Conservation (phyloP, 768 basidiomycete genomes). For the Suillus brevipes region DNA sequence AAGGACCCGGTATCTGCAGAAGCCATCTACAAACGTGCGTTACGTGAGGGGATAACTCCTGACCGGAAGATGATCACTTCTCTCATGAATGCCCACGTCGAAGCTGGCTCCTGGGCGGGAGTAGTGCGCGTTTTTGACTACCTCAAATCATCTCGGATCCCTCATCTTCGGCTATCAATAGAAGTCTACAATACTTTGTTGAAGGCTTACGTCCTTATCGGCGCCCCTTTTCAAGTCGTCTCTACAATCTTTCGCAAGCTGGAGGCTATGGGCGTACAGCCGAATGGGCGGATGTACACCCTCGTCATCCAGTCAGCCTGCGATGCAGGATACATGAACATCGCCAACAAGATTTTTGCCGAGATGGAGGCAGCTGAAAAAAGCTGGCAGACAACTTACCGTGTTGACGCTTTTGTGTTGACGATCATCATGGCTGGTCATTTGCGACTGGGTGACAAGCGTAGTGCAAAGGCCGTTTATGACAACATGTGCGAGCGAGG, state of each 20-base stretch:
- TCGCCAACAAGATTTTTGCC: slow-evolving; percentile 64
- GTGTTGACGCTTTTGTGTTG: slow-evolving; percentile 58
- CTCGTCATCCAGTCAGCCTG: slow-evolving; percentile 81
- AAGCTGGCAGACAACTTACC: slow-evolving; percentile 38
- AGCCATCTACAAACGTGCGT: slow-evolving; percentile 61
- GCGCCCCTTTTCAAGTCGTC: slow-evolving; percentile 71
- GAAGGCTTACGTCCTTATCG: slow-evolving; percentile 81
- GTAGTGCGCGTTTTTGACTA: slow-evolving; percentile 72
- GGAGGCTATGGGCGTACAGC: slow-evolving; percentile 47
- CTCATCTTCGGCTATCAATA: slow-evolving; percentile 47
- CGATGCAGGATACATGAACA: slow-evolving; percentile 62
- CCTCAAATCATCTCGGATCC: slow-evolving; percentile 39
- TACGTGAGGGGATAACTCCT: slow-evolving; percentile 60
- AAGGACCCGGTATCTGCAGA: slow-evolving; percentile 67
- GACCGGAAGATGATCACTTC: slow-evolving; percentile 66
- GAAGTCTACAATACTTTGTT: slow-evolving; percentile 76
- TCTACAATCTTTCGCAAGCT: slow-evolving; percentile 61
- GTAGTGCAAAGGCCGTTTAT: slow-evolving; percentile 62
- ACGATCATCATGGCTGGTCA: slow-evolving; percentile 78
- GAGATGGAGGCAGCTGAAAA: slow-evolving; percentile 58
- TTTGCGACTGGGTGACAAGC: slow-evolving; percentile 53
- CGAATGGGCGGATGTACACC: slow-evolving; percentile 66
- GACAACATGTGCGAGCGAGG: slow-evolving; percentile 68
- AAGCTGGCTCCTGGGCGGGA: slow-evolving; percentile 75
- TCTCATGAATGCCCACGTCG: slow-evolving; percentile 82